A percentile compares a stretch with the other conserved stretches of the same genome.
These are phyloP conservation scores for Rhodamnia argentea DNA, from an alignment of 345 rosid genomes.

Conservation along the genomic window DNA sequence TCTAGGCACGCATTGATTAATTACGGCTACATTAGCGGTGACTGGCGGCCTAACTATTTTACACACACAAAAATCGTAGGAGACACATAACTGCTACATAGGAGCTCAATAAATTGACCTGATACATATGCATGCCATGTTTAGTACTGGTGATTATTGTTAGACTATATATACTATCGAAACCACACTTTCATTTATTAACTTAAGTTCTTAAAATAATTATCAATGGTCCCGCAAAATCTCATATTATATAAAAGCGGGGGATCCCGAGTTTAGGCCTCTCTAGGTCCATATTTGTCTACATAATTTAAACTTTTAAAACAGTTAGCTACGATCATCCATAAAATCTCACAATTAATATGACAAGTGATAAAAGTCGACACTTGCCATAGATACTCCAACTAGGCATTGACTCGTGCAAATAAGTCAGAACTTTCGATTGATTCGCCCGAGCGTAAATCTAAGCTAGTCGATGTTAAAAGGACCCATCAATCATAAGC, in stretches of 20 bases:
- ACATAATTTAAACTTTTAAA: no score
- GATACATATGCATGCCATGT: background rate
- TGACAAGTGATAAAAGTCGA: no score
- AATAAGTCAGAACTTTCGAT: no score
- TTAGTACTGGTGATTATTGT: background rate
- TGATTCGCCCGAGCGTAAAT: background rate
- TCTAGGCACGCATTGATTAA: background rate
- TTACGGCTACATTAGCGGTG: background rate
- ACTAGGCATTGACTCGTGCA: no score
- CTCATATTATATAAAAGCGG: fast-evolving
- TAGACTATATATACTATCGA: background rate
- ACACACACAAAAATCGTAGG: background rate
- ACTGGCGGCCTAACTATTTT: background rate
- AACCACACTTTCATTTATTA: background rate
- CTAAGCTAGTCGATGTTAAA: background rate
- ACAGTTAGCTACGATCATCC: no score
- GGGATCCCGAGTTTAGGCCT: fast-evolving
- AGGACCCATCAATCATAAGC: background rate
- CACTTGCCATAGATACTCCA: no score
- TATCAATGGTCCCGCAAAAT: fast-evolving
- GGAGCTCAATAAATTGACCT: background rate
- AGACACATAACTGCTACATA: background rate
- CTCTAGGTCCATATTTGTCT: background rate
- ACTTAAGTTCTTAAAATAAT: background rate
- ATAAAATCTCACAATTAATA: no score